Evolutionary conservation across 1,139 yeast genomes (phyloP), one percentile per base, ranked within the genome.

Genomic region (Candida mesenterica): DNA sequence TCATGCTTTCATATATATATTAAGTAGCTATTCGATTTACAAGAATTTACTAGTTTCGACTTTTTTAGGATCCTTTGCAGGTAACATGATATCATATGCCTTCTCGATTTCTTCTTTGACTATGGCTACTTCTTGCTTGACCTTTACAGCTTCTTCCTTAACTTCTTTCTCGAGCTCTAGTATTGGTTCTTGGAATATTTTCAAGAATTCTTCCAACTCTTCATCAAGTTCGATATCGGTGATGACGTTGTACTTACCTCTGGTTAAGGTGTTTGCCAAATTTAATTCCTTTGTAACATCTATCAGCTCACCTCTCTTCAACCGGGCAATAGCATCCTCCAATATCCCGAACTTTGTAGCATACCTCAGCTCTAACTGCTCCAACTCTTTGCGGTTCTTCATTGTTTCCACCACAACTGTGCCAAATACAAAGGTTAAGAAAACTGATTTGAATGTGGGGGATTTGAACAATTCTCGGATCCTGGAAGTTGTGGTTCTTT

Each of bases 201-300:
- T 59, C 34, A 68, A 53, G 37, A 69, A 60, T 30, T 56, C 51
- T 37, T 68, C 70, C 37, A 70, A 50, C 41, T 57, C 61, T 25
- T 66, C 62, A 45, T 70, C 76, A 24, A 68, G 48, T 34, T 68
- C 71, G 18, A 68, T 55, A 39, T 68, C 74, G 3, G 61, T 53
- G 7, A 53, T 59, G 0, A 61, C 47, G 38, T 52, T 52, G 37
- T 62, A 62, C 38, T 57, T 63, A 37, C 59, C 49, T 32, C 56
- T 52, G 9, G 69, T 58, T 31, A 67, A 52, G 3, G 67, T 53
- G 39, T 63, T 61, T 12, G 72, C 69, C 28, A 70, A 49, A 33
- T 51, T 57, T 38, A 70, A 56, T 38, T 70, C 75, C 31, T 57
- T 55, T 2, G 60, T 53, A 12, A 70, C 50, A 45, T 70, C 72